These are phyloP conservation scores for Volvox reticuliferus DNA, from an alignment of 139 green algal species.

Conservation along the genomic window DNA sequence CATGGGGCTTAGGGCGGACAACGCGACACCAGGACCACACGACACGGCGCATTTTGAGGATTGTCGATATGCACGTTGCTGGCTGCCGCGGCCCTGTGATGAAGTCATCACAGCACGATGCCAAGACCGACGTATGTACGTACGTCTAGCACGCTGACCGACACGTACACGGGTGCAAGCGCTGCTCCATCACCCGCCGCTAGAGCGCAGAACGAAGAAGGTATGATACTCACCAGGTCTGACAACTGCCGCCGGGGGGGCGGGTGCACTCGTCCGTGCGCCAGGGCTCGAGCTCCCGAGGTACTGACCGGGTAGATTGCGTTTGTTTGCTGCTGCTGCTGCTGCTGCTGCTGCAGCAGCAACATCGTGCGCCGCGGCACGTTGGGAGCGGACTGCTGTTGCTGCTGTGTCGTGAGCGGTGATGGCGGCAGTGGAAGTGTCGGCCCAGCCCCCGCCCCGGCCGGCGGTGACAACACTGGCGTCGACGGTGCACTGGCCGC, in stretches of 20 bases:
- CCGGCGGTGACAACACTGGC: too few species aligned
- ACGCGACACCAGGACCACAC: too few species aligned
- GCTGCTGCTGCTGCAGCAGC: neutral
- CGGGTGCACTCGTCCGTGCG: neutral
- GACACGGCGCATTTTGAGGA: too few species aligned
- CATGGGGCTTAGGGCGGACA: too few species aligned
- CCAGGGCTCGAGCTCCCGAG: neutral
- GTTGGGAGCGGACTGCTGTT: neutral
- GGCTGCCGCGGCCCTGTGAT: too few species aligned
- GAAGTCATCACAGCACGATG: too few species aligned
- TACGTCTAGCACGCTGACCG: too few species aligned
- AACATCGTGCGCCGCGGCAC: constrained; percentile 4
- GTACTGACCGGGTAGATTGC: neutral
- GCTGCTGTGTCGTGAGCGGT: neutral
- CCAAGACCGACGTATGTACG: too few species aligned
- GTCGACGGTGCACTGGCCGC: neutral
- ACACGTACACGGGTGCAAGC: too few species aligned
- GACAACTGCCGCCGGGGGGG: constrained; percentile 5
- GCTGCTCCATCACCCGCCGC: too few species aligned
- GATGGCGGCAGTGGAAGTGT: neutral
- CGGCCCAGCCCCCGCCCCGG: neutral
- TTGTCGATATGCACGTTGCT: too few species aligned
- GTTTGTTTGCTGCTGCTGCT: neutral
- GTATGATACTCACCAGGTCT: constrained; percentile 11
- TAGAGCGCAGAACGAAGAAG: too few species aligned